Conservation (phyloP, 148 eudicot species). For the Silene latifolia region DNA sequence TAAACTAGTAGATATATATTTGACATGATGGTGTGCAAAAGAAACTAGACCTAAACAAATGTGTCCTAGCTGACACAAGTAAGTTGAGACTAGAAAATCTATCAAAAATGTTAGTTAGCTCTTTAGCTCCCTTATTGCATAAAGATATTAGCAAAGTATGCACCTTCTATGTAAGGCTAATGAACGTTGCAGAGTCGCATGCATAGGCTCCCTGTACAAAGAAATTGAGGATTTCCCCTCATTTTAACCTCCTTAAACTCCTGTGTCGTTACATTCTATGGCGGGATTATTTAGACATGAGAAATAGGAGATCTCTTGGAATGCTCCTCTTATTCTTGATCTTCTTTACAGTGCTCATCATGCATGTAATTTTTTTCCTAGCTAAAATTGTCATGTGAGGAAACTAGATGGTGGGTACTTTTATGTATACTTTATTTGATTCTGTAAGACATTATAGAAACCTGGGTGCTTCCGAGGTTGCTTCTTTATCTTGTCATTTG, state of each 20-base stretch:
- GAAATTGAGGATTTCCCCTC: not conserved
- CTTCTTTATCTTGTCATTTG: not conserved
- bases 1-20: not conserved
- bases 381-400: not conserved
- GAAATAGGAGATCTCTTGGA: not conserved
- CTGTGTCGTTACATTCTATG: not conserved
- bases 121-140: not conserved
- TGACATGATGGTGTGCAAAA: not conserved
- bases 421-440: not conserved
- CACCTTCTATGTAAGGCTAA: not conserved
- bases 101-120: not conserved
- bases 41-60: not conserved
- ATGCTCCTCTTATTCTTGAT: not conserved
- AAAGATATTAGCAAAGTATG: not conserved
- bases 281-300: not conserved
- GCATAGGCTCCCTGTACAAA: not conserved
- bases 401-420: not conserved
- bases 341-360: not conserved
- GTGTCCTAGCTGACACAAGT: not conserved
- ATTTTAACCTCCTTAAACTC: not conserved
- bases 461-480: not conserved
- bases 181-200: constrained; percentile 1
- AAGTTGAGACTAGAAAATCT: not conserved
- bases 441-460: not conserved
- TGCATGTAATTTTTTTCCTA: not conserved